Base-by-base conservation (phyloP, 2,329 filamentous ascomycete species). In the Dactylonectria macrodidyma region DNA sequence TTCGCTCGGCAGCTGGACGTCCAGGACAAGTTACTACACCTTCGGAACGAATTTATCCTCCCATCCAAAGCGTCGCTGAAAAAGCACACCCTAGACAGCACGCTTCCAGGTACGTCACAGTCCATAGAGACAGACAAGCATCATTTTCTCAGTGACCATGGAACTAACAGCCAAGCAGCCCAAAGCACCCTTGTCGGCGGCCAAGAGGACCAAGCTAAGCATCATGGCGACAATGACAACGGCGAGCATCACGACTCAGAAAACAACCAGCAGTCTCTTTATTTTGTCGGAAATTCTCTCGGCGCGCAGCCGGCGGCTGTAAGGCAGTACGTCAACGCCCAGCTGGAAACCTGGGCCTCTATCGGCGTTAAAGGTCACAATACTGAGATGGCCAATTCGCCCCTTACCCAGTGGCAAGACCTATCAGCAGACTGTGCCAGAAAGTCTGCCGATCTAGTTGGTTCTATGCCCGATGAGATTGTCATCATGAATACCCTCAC, bases 401-500 rank as follows among this genome's bases (percentile, higher is more conserved):
- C 91, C 2, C 82, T 95, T 8, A 86, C 88, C 2, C 87, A 91
- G 30, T 97, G 94, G 90, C 87, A 97, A 71, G 88, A 95, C 77
- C 89, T 96, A 66, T 93, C 95, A 44, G 93, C 93, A 69, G 89
- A 91, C 64, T 91, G 93, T 36, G 90, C 93, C 33, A 85, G 85
- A 58, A 87, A 91, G 75, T 93, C 92, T 77, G 89, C 92, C 2
- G 90, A 89, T 34, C 84, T 97, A n/a, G 91, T 97, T 12, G 95
- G 95, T 19, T 93, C 93, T 0, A 83, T 87, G 2, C 82, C 90
- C 1, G 86, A 86, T 60, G 94, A 97, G 81, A 91, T 97, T n/a
- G 93, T 94, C 59, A 89, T 95, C 56, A 97, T 97, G 95, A 93
- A 95, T 78, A 95, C 93, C 0, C 81, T 97, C 75, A 97, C 93